Evolutionary conservation across 2,329 filamentous ascomycete genomes (phyloP), one percentile per base, ranked within the genome.

Genomic region (Fusarium tjaetaba): DNA sequence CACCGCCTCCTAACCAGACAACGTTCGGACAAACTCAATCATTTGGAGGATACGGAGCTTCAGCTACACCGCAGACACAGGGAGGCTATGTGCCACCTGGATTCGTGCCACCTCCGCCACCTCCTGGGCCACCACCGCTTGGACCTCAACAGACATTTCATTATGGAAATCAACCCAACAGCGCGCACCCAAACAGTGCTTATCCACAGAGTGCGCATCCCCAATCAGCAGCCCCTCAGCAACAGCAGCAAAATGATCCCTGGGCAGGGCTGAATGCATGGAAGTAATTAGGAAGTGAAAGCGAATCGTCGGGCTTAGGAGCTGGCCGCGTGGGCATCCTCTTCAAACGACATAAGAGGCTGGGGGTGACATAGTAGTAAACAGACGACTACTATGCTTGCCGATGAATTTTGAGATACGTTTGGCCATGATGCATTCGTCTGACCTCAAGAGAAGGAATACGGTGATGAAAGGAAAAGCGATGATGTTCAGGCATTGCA

Each of bases 131-230:
- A 8, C 89, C 89, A 13, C 89, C 89, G 4, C 78, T 91, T 73
- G 89, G 89, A 8, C 88, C 88, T 38, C 89, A 91, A 78, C 89
- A 91, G 79, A 91, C 88, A 15, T 87, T 89, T 34, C 87, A 90
- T 72, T 88, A 90, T 72, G 82, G 83, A 11, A 79, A 79, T 34
- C 80, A 82, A 53, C 64, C 69, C 24, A 74, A 63, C 46, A 72
- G 68, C 45, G 71, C 49, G 52, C 71, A 78, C 46, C 67, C 81
- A 76, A 57, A 79, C 70, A 68, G 77, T 75, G 72, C 68, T n/a
- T 65, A 81, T 65, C 74, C 81, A 70, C 79, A 83, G 73, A 78
- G 77, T 61, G 78, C 77, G 10, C 77, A 81, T 41, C 73, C 78
- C 22, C 79, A 79, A 45, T 75, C 73, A 46, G 72, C 80, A 61